These are phyloP conservation scores for Aspergillus sclerotioniger DNA, from an alignment of 495 filamentous ascomycete species.

Conservation along the genomic window DNA sequence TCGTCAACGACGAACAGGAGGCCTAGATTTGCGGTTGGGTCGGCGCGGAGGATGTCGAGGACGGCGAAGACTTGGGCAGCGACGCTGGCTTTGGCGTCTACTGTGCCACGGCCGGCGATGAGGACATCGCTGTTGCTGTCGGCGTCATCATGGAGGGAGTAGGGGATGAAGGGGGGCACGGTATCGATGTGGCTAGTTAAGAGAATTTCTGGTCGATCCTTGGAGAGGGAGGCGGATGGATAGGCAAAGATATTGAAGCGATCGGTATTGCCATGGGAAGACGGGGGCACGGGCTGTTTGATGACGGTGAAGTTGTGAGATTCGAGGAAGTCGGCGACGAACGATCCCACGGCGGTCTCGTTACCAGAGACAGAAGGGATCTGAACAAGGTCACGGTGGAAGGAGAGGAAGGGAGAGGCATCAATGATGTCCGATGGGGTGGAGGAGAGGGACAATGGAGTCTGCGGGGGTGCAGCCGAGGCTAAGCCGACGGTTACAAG, in stretches of 20 bases:
- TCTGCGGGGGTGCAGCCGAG: conserved; percentile 20
- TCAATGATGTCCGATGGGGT: conserved; percentile 32
- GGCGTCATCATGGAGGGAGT: conserved; percentile 28
- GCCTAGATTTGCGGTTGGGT: conserved; percentile 50
- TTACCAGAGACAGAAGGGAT: conserved; percentile 73
- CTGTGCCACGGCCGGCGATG: conserved; percentile 75
- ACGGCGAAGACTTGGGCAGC: conserved; percentile 74
- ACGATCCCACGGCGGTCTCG: conserved; percentile 67
- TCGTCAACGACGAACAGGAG: conserved; percentile 91
- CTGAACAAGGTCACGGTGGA: conserved; percentile 75
- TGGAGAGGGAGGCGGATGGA: conserved; percentile 48
- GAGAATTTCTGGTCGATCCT: conserved; percentile 56
- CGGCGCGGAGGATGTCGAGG: conserved; percentile 52
- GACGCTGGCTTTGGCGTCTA: conserved; percentile 88
- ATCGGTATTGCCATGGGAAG: conserved; percentile 12
- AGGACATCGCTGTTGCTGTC: conserved; percentile 37
- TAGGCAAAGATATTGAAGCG: conserved; percentile 82
- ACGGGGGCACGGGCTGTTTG: conserved; percentile 50
- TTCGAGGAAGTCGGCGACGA: conserved; percentile 65
- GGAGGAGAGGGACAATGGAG: conserved; percentile 8
- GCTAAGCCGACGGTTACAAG: conserved; percentile 10
- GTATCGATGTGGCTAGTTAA: conserved; percentile 75
- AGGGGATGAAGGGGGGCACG: conserved; percentile 65
- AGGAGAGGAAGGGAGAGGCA: conserved; percentile 59
- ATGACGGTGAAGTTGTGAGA: conserved; percentile 65